phyloP scores from a whole-genome alignment of 2,329 filamentous ascomycete species.

The Endoconidiophora laricicola region DNA sequence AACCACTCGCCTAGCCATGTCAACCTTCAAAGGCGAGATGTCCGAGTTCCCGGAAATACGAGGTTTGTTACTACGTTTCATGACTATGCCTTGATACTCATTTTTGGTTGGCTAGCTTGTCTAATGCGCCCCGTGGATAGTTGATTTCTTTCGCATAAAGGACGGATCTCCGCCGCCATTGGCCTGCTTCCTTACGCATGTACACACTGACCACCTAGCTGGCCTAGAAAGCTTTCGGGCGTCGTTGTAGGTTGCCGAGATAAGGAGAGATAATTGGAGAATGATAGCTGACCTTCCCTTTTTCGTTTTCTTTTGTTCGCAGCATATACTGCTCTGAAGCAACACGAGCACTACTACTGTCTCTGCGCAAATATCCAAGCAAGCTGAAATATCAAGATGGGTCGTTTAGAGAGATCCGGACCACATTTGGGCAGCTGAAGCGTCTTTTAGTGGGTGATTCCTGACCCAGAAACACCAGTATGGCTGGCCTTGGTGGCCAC shows the following conservation, averaged over 20 bases:
- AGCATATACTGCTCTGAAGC: slow-evolving; percentile 76
- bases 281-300: neutral
- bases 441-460: slow-evolving; percentile 27
- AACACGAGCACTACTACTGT: slow-evolving; percentile 64
- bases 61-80: slow-evolving; percentile 35
- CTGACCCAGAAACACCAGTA: too few species aligned
- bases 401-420: slow-evolving; percentile 55
- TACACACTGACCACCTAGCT: slow-evolving; percentile 76
- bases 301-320: neutral
- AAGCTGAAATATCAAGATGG: slow-evolving; percentile 68
- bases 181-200: slow-evolving; percentile 80
- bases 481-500: too few species aligned
- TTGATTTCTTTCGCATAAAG: slow-evolving; percentile 24
- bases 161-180: slow-evolving; percentile 42
- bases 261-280: too few species aligned
- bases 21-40: slow-evolving; percentile 57
- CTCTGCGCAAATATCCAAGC: slow-evolving; percentile 61
- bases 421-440: slow-evolving; percentile 65
- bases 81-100: slow-evolving; percentile 13
- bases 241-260: slow-evolving; percentile 41
- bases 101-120: neutral
- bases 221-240: slow-evolving; percentile 62
- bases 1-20: slow-evolving; percentile 33
- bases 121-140: too few species aligned
- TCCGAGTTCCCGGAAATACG: slow-evolving; percentile 56